phyloP scores from a whole-genome alignment of 2,329 filamentous ascomycete species.

The Emergomyces orientalis region DNA sequence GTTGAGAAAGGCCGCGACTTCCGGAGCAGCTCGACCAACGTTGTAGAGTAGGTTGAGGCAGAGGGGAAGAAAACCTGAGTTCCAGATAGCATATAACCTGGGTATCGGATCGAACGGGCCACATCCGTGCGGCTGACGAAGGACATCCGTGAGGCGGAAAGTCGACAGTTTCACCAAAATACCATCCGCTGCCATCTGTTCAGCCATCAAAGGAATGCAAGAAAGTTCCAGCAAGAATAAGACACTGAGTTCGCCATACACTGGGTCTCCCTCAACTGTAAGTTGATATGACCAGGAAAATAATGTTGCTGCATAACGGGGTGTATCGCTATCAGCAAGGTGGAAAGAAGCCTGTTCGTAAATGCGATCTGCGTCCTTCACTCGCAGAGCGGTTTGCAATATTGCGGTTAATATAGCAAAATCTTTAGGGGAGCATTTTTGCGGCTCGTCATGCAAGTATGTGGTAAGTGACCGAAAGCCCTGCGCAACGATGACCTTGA shows the following conservation, averaged over 20 bases:
- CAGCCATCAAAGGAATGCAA: conserved; percentile 67
- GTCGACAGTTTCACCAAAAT: conserved; percentile 69
- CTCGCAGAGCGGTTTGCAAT: conserved; percentile 69
- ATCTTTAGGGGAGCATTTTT: conserved; percentile 62
- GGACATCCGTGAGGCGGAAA: conserved; percentile 67
- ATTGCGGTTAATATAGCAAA: conserved; percentile 81
- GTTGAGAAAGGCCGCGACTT: conserved; percentile 79
- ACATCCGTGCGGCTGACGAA: conserved; percentile 58
- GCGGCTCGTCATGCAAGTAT: conserved; percentile 66
- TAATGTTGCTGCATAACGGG: conserved; percentile 73
- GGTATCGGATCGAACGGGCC: conserved; percentile 69
- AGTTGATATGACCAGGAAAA: conserved; percentile 92
- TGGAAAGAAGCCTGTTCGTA: conserved; percentile 63
- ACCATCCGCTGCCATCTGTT: conserved; percentile 81
- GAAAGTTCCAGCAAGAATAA: conserved; percentile 84
- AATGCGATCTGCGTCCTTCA: conserved; percentile 65
- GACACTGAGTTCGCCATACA: conserved; percentile 88
- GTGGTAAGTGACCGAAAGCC: conserved; percentile 75
- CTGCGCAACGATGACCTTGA: conserved; percentile 67
- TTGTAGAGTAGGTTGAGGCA: conserved; percentile 79
- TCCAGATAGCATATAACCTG: conserved; percentile 83
- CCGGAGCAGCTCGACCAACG: conserved; percentile 69
- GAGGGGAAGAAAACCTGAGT: conserved; percentile 74
- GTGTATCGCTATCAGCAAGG: conserved; percentile 54
- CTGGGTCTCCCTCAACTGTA: conserved; percentile 65